Evolutionary conservation across 495 filamentous ascomycete species (phyloP).

Genomic region (Friedmanniomyces endolithicus): DNA sequence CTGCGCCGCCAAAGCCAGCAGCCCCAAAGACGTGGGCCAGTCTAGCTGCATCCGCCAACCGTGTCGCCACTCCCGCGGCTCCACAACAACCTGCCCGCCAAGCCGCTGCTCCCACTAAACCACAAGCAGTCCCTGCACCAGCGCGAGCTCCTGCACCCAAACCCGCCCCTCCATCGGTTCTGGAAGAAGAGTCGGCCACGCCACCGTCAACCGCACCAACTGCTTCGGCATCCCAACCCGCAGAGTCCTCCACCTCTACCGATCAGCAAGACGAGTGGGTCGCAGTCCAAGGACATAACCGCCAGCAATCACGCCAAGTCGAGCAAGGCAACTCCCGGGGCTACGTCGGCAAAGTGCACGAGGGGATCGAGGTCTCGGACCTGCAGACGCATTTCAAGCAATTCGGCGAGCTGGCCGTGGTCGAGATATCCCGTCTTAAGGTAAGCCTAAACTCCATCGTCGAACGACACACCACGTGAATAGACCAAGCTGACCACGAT

Average conservation of each 20-base stretch:
- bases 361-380: constrained; percentile 59
- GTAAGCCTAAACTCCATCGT: constrained; percentile 40
- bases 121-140: constrained; percentile 14
- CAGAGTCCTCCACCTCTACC: constrained; percentile 29
- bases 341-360: constrained; percentile 89
- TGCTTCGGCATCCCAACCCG: constrained; percentile 29
- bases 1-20: constrained; percentile 35
- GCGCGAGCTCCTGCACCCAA: constrained; percentile 15
- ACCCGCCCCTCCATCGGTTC: background rate
- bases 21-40: constrained; percentile 85
- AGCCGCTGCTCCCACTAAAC: background rate
- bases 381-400: constrained; percentile 52
- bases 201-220: constrained; percentile 29
- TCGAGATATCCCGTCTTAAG: constrained; percentile 83
- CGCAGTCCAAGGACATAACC: constrained; percentile 67
- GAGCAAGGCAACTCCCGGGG: constrained; percentile 42
- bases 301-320: constrained; percentile 58
- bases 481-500: too few relatives aligned
- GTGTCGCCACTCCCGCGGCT: constrained; percentile 30
- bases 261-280: constrained; percentile 54
- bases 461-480: too few relatives aligned
- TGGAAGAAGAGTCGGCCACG: background rate
- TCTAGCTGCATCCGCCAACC: constrained; percentile 46
- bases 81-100: constrained; percentile 21
- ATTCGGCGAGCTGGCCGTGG: constrained; percentile 70